These are phyloP conservation scores for Paecilomyces sp. DNA, from an alignment of 2,329 filamentous ascomycete species.

Conservation along the genomic window DNA sequence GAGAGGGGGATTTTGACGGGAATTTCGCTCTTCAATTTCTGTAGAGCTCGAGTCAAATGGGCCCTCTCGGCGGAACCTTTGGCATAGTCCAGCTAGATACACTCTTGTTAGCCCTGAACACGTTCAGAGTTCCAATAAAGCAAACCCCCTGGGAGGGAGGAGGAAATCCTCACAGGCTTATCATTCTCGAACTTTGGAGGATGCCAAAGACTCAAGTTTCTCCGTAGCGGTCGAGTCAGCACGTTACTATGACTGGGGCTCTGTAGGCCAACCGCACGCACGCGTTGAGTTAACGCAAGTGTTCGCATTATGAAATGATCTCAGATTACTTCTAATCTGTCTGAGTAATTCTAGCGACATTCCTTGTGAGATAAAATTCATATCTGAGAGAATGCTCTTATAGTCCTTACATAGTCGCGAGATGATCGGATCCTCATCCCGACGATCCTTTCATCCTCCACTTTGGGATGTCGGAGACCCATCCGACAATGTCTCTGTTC, in stretches of 20 bases:
- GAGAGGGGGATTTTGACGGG: background rate
- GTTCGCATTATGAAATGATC: background rate
- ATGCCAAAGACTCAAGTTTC: background rate
- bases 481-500: background rate
- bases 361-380: background rate
- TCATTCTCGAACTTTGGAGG: background rate
- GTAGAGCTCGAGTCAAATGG: background rate
- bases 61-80: background rate
- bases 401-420: background rate
- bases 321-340: background rate
- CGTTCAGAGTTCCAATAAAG: too few species aligned
- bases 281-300: background rate
- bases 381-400: background rate
- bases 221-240: background rate
- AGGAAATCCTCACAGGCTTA: background rate
- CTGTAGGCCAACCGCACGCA: background rate
- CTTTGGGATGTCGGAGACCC: background rate
- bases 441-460: background rate
- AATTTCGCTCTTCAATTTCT: background rate
- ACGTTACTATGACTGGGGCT: background rate
- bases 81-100: background rate
- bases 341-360: background rate
- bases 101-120: background rate
- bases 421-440: background rate
- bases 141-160: background rate